Conservation (phyloP, 2,329 filamentous ascomycete genomes). For the Samsoniella hepiali region DNA sequence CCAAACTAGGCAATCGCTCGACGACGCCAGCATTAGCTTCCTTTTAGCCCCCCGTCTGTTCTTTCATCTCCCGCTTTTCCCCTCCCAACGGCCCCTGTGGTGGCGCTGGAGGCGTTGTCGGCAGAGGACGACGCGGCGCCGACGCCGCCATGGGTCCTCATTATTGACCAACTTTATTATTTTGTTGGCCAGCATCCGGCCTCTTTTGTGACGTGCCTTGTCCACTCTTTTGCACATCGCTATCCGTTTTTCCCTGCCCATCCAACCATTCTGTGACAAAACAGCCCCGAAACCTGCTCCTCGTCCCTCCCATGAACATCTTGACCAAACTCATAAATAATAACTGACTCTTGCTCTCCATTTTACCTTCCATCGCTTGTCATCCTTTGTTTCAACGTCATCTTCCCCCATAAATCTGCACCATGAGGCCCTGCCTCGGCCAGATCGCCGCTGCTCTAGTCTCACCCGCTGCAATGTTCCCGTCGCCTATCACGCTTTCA, state of each 20-base stretch:
- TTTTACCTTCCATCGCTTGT: no score
- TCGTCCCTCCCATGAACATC: neutral
- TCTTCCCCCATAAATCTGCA: neutral
- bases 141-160: neutral
- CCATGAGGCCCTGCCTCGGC: neutral
- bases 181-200: neutral
- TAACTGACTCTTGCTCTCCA: neutral
- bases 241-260: neutral
- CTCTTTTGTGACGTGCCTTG: neutral
- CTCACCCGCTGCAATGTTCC: neutral
- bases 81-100: neutral
- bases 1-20: neutral
- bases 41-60: neutral
- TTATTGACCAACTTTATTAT: neutral
- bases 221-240: conserved; percentile 3
- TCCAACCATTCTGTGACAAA: neutral
- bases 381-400: neutral
- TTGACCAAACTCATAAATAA: neutral
- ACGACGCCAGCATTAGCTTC: conserved; percentile 11
- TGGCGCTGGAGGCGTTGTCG: neutral
- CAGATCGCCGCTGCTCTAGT: neutral
- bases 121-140: neutral
- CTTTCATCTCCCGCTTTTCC: neutral
- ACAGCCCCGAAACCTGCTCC: neutral
- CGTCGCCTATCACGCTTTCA: neutral